Base-by-base conservation (phyloP, 495 filamentous ascomycete genomes). In the Podospora pseudopauciseta region DNA sequence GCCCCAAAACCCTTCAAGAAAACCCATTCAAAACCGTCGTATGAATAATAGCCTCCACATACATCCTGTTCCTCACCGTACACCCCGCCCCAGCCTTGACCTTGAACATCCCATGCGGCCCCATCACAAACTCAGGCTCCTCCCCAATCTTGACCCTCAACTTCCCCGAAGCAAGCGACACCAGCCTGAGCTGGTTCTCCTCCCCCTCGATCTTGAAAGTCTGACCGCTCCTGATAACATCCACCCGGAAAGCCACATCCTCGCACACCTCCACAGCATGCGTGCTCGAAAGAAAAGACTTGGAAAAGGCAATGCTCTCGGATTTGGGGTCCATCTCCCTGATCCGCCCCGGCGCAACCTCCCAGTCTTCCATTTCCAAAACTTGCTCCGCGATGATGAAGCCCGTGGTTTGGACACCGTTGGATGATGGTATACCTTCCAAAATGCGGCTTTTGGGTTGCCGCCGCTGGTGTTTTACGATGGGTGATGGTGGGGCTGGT, bases 271-370 rank as follows among this genome's bases (percentile, higher is more conserved):
- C 67, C 5, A 79, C 70, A 0, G 65, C 64, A 13, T 76, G 67
- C 54, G 70, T 68, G 32, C 72, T 71, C 4, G 73, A 67, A 5
- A 82, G 72, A 66, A 74, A 81, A 6, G 80, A 60, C n/a, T 78
- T 79, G 15, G 81, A 83, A 68, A 76, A 82, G 19, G 78, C 79
- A 20, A 80, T 67, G 78, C 78, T 75, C 13, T 77, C 71, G 9
- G 67, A 49, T 1, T 69, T 60, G 2, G 55, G 56, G 2, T 61
- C 65, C 15, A 19, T 34, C 23, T 73, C 72, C 1, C 60, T 54
- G 59, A 75, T 67, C 2, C 71, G 65, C 6, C 73, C 73, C 0
- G 73, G 73, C 3, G 73, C 73, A 1, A 75, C 13, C 26, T 74
- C 72, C 72, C 72, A 74, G 15, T 76, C 68, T 65, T 82, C 80